Percentiles rank a stretch among this genome's conserved stretches.
Conservation (phyloP, 176 grass and related monocot genomes). For the Raddia distichophylla region DNA sequence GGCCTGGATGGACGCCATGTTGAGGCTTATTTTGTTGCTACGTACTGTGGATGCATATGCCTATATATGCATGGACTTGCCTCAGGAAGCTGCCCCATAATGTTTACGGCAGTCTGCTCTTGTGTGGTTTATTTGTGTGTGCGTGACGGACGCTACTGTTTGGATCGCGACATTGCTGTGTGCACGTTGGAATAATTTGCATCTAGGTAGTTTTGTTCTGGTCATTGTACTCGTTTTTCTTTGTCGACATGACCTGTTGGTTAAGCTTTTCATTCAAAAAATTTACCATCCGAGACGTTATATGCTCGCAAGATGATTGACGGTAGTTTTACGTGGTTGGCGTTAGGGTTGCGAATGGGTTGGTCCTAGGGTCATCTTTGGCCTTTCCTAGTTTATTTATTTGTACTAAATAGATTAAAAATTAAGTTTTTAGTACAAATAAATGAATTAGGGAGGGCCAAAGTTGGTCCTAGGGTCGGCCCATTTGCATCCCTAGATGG, state of each 20-base stretch:
- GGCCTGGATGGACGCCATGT: constrained; percentile 14
- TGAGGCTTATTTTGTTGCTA: constrained; percentile 37
- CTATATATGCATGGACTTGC: constrained; percentile 31
- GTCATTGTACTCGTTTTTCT: not conserved
- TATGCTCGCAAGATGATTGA: not conserved
- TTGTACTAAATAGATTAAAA: no score
- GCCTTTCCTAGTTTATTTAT: no score
- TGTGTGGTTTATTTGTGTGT: constrained; percentile 17
- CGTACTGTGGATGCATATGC: not conserved
- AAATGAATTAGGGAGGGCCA: no score
- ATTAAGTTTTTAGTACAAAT: no score
- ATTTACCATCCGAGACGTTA: no score
- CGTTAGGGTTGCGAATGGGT: no score
- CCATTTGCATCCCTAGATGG: no score
- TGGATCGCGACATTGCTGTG: constrained; percentile 32
- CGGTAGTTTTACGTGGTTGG: not conserved
- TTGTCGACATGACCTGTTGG: not conserved
- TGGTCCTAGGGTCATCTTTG: no score
- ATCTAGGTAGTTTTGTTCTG: constrained; percentile 19
- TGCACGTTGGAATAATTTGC: constrained; percentile 45
- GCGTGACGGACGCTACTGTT: not conserved
- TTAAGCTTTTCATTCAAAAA: not conserved
- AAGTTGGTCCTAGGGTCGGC: no score
- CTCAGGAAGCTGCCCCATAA: not conserved
- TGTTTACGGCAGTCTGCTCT: not conserved